These are phyloP conservation scores for Xylariomycetidae sp. DNA, from an alignment of 2,329 filamentous ascomycete genomes.

Conservation along the genomic window DNA sequence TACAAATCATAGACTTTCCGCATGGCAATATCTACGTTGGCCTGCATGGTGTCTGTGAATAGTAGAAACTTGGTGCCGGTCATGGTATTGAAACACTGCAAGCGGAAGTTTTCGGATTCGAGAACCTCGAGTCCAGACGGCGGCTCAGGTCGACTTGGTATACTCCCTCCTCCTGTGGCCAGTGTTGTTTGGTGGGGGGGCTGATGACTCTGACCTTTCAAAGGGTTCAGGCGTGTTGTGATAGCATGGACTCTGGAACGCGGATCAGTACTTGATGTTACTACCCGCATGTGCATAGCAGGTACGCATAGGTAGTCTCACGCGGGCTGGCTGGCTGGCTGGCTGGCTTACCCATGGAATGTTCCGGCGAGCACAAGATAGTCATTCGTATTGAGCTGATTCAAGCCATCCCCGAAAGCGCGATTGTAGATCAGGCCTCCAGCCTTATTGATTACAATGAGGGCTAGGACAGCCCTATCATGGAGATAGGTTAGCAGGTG, in stretches of 20 bases:
- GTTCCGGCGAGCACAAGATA: conserved; percentile 95
- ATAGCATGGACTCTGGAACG: conserved; percentile 61
- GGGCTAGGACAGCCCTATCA: conserved; percentile 82
- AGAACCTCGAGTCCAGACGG: conserved; percentile 84
- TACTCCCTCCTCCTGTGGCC: conserved; percentile 14
- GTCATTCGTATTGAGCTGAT: conserved; percentile 90
- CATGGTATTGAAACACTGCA: conserved; percentile 93
- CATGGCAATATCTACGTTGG: conserved; percentile 80
- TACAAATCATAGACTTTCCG: conserved; percentile 90
- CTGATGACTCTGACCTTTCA: conserved; percentile 36
- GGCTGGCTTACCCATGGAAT: conserved; percentile 86
- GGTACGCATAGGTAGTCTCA: no score
- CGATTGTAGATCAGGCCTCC: conserved; percentile 95
- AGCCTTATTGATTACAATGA: conserved; percentile 98
- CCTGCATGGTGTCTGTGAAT: conserved; percentile 85
- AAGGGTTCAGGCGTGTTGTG: conserved; percentile 57
- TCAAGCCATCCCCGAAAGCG: conserved; percentile 81
- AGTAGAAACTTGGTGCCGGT: conserved; percentile 94
- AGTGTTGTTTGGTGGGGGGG: conserved; percentile 21
- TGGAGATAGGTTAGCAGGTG: conserved; percentile 4
- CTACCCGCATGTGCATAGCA: no score
- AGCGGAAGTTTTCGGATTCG: conserved; percentile 87
- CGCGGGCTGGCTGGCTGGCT: no score
- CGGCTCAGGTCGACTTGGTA: conserved; percentile 52
- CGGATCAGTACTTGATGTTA: conserved; percentile 9